Percentiles rank a stretch among this genome's conserved stretches.
Evolutionary conservation across 345 rosid genomes (phyloP).

Genomic region (Rubroshorea leprosula): DNA sequence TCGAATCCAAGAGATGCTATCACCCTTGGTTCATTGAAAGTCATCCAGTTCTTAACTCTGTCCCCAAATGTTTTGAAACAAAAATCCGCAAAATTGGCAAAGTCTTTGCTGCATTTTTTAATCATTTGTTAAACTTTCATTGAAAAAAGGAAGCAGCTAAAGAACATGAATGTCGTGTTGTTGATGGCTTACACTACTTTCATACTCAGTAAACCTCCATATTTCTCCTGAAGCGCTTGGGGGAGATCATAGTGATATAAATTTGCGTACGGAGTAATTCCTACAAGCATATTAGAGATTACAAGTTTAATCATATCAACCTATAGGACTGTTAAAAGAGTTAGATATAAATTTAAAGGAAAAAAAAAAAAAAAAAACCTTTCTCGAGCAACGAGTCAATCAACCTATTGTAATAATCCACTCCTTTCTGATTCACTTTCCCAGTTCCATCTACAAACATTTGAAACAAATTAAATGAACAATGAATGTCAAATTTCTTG

Average conservation of each 20-base stretch:
- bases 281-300: constrained; percentile 33
- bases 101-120: constrained; percentile 92
- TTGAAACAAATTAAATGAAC: not conserved
- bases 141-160: too few species aligned
- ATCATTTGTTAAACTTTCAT: too few species aligned
- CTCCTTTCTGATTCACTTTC: constrained; percentile 82
- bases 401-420: constrained; percentile 81
- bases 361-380: too few species aligned
- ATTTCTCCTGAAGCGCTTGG: constrained; percentile 68
- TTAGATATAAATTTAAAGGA: too few species aligned
- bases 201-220: constrained; percentile 56
- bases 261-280: constrained; percentile 86
- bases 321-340: too few species aligned
- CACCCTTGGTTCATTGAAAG: constrained; percentile 89
- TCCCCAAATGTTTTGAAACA: constrained; percentile 86
- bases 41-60: constrained; percentile 95
- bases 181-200: constrained; percentile 82
- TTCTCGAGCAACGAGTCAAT: constrained; percentile 61
- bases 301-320: not conserved
- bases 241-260: constrained; percentile 95
- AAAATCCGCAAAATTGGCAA: constrained; percentile 82
- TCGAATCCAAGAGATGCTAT: constrained; percentile 90
- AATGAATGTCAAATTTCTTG: constrained; percentile 8
- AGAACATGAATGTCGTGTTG: too few species aligned
- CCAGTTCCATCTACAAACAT: constrained; percentile 69